phyloP scores from a whole-genome alignment of 176 grass and related monocot genomes.

The Stipa capillata region DNA sequence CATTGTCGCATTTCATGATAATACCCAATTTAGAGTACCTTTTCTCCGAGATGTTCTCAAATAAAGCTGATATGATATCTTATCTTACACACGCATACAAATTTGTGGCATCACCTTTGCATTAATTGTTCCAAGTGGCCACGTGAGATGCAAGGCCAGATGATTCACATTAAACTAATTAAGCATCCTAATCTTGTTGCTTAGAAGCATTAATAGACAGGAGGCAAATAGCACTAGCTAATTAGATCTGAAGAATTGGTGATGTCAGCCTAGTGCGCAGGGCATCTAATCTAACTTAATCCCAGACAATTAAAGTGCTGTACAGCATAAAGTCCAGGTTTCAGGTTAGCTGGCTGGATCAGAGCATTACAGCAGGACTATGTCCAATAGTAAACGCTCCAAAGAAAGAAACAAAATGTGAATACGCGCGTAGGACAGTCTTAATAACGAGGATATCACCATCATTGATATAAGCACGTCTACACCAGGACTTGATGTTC shows the following conservation, averaged over 20 bases:
- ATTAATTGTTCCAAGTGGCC: conserved; percentile 12
- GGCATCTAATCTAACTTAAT: not conserved
- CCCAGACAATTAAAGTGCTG: not conserved
- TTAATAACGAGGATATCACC: too few species aligned
- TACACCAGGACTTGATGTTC: too few species aligned
- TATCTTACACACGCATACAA: not conserved
- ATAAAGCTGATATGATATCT: conserved; percentile 14
- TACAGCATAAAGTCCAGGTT: not conserved
- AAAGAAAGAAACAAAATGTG: too few species aligned
- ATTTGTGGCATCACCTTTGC: not conserved
- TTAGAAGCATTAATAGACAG: not conserved
- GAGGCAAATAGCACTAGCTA: not conserved
- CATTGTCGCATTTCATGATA: not conserved
- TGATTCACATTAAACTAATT: conserved; percentile 2
- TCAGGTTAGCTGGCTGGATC: not conserved
- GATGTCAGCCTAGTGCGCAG: not conserved
- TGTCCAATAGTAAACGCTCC: too few species aligned
- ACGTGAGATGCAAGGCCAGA: not conserved
- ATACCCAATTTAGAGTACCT: not conserved
- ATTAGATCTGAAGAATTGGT: not conserved
- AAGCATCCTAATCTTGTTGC: not conserved
- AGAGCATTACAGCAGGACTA: too few species aligned
- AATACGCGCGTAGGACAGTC: too few species aligned
- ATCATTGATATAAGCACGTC: too few species aligned
- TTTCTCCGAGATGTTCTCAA: not conserved